Percentiles rank a stretch among this genome's conserved stretches.
Evolutionary conservation across 768 basidiomycete genomes (phyloP).

Genomic region (Amanita subjunquillea): DNA sequence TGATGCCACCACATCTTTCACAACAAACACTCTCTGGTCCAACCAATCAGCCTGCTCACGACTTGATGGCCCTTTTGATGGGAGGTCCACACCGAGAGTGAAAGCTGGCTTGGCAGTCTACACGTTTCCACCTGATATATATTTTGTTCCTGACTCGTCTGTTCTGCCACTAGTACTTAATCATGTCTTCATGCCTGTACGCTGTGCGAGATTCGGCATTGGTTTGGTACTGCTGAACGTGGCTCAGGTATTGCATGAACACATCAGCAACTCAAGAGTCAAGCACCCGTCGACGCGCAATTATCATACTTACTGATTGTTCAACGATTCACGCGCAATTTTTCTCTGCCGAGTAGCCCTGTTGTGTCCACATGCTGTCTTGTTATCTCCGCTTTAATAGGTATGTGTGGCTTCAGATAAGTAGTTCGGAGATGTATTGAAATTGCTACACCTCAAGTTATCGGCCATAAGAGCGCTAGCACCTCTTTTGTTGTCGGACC

Average conservation of each 20-base stretch:
- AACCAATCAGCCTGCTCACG: slow-evolving; percentile 52
- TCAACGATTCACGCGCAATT: background rate
- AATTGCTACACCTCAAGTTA: background rate
- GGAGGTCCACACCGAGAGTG: slow-evolving; percentile 61
- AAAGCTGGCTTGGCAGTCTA: slow-evolving; percentile 11
- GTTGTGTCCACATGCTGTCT: background rate
- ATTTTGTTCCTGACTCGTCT: slow-evolving; percentile 3
- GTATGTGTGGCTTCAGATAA: background rate
- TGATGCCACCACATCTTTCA: slow-evolving; percentile 49
- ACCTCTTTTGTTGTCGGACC: background rate
- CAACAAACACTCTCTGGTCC: slow-evolving; percentile 42
- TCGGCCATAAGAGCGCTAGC: background rate
- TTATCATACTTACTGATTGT: background rate
- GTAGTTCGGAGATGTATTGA: no score
- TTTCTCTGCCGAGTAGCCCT: background rate
- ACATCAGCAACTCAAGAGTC: no score
- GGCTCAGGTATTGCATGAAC: background rate
- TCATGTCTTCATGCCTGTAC: slow-evolving; percentile 1
- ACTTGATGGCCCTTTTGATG: slow-evolving; percentile 81
- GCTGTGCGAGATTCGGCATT: background rate
- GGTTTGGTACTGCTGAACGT: background rate
- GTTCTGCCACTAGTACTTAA: slow-evolving; percentile 3
- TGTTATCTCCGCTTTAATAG: background rate
- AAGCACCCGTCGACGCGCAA: background rate
- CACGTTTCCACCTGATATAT: slow-evolving; percentile 6